Conservation (phyloP, 768 basidiomycete genomes). For the Trametes meyenii region DNA sequence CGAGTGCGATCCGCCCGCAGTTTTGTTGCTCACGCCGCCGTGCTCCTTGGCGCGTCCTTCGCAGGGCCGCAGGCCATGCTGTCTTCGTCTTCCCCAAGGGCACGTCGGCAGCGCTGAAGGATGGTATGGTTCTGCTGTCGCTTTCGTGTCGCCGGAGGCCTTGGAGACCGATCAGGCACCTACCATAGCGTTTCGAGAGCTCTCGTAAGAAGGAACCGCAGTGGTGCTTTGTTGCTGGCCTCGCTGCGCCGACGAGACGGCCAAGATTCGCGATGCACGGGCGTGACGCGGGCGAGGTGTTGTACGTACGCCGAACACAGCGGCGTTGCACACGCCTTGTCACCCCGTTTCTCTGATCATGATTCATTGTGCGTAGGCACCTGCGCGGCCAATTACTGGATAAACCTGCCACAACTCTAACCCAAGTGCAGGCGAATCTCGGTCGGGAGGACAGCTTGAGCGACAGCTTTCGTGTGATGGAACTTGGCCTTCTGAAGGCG, state of each 20-base stretch:
- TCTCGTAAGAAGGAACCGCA: background rate
- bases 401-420: background rate
- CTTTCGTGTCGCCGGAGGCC: background rate
- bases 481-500: no score
- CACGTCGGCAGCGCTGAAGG: background rate
- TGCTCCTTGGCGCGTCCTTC: no score
- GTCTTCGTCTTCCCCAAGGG: background rate
- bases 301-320: constrained; percentile 13
- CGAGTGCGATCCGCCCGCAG: no score
- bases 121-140: background rate
- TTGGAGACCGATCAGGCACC: constrained; percentile 20
- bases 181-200: background rate
- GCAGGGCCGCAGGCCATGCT: no score
- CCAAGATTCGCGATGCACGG: background rate
- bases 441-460: background rate
- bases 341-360: constrained; percentile 16
- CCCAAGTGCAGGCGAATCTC: background rate
- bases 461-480: no score
- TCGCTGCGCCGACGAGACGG: background rate
- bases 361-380: background rate
- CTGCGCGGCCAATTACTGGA: background rate
- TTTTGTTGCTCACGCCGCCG: no score
- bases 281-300: constrained; percentile 3
- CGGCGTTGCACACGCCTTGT: constrained; percentile 17
- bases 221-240: background rate